Base-by-base conservation (phyloP, 495 filamentous ascomycete species). In the Annulohypoxylon bovei region DNA sequence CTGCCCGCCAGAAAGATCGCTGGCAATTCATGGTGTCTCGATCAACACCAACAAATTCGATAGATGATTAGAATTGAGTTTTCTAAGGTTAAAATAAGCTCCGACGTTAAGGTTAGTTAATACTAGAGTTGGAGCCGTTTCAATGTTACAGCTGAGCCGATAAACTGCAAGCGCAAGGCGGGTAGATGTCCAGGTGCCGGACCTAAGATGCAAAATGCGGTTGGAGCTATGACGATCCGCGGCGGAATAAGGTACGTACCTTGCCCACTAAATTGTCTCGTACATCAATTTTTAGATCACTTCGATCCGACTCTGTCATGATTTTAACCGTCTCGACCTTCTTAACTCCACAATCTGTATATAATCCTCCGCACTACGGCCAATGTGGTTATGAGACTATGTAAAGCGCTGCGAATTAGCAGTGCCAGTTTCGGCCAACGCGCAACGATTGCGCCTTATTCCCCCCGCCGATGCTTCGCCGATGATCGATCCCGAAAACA, bases 301-400 rank as follows among this genome's bases (percentile, higher is more conserved):
- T n/a, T 27, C 18, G 5, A 20, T 33, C 39, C 33, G 9, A 20
- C n/a, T 23, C 20, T 20, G 46, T 28, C n/a, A n/a, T 22, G 5
- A 16, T 9, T 22, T 50, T 53, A 33, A 32, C n/a, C n/a, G 4
- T 20, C n/a, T 53, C 27, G 1, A 4, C 23, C 23, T 23, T 53
- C 28, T 20, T 8, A 12, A n/a, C 27, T 20, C 16, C n/a, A 33
- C 47, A 37, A 52, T 11, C 22, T 67, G 22, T 50, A 50, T 50
- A 50, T 18, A 30, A 30, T 52, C 20, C 5, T 35, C 27, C 9
- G 27, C 54, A 32, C 12, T 28, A 30, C 49, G 16, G 50, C 60
- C 54, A 64, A 73, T 75, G 75, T 60, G 67, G 71, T 73, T 70
- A 77, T 77, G 75, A 77, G 61, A 73, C 62, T 58, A 75, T 75